Evolutionary conservation across 108 stramenopile species (phyloP).

Genomic region (Cyclotella atomus): DNA sequence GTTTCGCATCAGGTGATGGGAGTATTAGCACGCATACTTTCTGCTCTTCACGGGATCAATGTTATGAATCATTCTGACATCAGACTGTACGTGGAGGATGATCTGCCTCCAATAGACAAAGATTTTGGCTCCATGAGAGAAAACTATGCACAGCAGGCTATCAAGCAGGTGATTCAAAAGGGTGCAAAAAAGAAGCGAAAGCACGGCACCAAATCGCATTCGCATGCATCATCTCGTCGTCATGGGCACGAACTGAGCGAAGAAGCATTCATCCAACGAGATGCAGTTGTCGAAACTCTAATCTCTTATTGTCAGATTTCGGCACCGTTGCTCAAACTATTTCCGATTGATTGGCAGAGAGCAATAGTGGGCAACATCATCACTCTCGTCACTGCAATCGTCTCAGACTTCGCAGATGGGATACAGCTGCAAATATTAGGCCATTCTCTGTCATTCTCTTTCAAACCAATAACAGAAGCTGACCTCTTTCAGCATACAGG

Average conservation of each 20-base stretch:
- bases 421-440: conserved; percentile 85
- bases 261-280: conserved; percentile 79
- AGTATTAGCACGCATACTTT: conserved; percentile 68
- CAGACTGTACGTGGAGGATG: conserved; percentile 70
- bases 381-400: conserved; percentile 72
- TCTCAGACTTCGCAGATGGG: conserved; percentile 87
- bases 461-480: conserved; percentile 85
- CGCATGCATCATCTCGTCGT: conserved; percentile 30
- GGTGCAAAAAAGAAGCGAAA: conserved; percentile 53
- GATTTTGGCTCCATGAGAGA: conserved; percentile 46
- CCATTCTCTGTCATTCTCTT: conserved; percentile 78
- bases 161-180: conserved; percentile 67
- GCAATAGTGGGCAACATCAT: conserved; percentile 88
- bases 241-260: conserved; percentile 49
- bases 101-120: conserved; percentile 70
- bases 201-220: conserved; percentile 19
- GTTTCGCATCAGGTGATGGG: conserved; percentile 78
- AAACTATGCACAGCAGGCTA: conserved; percentile 67
- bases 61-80: conserved; percentile 89
- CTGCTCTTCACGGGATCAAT: conserved; percentile 83
- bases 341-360: conserved; percentile 89
- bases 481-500: conserved; percentile 79
- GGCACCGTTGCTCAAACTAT: conserved; percentile 84
- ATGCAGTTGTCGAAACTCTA: conserved; percentile 86
- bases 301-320: conserved; percentile 89